Conservation (phyloP, 805 yeast genomes). For the Novakomyces olei region DNA sequence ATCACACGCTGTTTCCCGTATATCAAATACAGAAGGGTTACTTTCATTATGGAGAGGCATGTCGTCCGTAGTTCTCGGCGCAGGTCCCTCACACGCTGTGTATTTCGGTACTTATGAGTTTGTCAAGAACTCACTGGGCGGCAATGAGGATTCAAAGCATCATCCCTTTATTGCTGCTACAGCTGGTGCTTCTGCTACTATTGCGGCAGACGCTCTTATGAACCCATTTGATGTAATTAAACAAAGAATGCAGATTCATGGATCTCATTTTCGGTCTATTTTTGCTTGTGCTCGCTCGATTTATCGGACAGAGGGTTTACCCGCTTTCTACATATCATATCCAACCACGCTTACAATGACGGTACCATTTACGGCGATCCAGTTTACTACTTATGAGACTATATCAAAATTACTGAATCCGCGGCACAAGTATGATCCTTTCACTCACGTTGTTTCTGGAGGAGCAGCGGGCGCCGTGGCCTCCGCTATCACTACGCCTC, state of each 20-base stretch:
- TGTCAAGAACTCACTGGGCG: constrained; percentile 34
- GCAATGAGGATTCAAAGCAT: constrained; percentile 21
- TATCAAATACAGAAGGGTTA: constrained; percentile 75
- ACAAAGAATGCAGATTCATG: constrained; percentile 70
- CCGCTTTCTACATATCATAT: constrained; percentile 76
- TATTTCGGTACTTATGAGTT: constrained; percentile 87
- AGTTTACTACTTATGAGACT: constrained; percentile 80
- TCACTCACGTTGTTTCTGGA: constrained; percentile 78
- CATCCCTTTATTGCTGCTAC: constrained; percentile 67
- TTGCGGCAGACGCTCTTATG: constrained; percentile 88
- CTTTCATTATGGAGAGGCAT: constrained; percentile 83
- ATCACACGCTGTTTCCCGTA: constrained; percentile 44
- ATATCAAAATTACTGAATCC: constrained; percentile 66
- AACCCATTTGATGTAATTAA: constrained; percentile 90
- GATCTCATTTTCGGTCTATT: constrained; percentile 13
- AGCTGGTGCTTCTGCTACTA: constrained; percentile 82
- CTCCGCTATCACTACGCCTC: constrained; percentile 84
- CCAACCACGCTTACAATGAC: constrained; percentile 85
- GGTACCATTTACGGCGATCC: constrained; percentile 85
- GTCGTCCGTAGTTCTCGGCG: constrained; percentile 75
- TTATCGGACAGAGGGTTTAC: constrained; percentile 21
- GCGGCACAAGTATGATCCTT: constrained; percentile 50
- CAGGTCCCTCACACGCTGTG: constrained; percentile 98
- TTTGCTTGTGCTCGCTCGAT: constrained; percentile 14
- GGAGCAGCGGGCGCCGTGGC: constrained; percentile 89